Conservation (phyloP, 495 filamentous ascomycete species). For the Saxophila tyrrhenica region DNA sequence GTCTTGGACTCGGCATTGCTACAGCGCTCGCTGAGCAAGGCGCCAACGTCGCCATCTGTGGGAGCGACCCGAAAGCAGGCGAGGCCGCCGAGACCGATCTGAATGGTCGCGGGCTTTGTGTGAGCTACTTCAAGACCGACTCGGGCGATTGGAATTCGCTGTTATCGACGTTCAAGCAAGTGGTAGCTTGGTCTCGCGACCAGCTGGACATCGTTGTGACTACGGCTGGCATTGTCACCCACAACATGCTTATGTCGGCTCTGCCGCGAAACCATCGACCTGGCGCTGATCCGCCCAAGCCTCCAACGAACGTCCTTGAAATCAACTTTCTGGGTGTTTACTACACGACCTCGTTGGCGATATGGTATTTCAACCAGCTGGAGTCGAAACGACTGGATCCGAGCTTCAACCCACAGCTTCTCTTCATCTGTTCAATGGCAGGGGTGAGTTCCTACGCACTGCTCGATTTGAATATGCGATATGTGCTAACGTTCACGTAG, state of each 20-base stretch:
- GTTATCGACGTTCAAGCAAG: background rate
- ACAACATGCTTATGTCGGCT: background rate
- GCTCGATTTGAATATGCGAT: no score
- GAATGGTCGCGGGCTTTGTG: background rate
- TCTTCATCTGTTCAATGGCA: background rate
- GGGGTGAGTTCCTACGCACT: background rate
- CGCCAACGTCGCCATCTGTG: background rate
- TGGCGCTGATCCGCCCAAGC: background rate
- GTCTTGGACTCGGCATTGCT: background rate
- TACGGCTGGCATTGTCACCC: background rate
- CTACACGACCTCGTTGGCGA: background rate
- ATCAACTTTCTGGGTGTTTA: background rate
- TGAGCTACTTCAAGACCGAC: background rate
- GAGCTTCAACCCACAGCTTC: background rate
- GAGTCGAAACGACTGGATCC: background rate
- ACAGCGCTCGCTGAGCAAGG: background rate
- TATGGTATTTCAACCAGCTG: background rate
- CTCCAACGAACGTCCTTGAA: background rate
- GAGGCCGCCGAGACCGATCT: background rate
- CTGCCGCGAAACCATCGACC: background rate
- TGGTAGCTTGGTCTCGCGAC: background rate
- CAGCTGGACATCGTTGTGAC: background rate
- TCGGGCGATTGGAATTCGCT: background rate
- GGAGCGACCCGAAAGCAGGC: background rate
- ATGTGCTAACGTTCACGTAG: background rate